Evolutionary conservation across 1,284 basidiomycete species (phyloP).

Genomic region (Boletus holoroseus): DNA sequence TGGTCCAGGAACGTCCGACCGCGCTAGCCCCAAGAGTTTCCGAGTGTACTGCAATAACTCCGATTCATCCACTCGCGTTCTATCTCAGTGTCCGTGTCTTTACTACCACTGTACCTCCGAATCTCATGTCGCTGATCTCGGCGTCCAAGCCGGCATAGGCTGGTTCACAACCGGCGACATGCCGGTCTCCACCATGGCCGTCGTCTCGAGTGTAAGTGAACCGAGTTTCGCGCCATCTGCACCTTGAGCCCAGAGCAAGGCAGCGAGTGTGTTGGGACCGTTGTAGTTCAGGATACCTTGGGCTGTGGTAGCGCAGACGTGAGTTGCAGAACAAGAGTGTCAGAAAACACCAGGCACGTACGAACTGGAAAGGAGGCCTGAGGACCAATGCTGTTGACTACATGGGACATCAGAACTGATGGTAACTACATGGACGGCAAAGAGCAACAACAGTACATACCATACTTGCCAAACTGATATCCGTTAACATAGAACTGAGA

Average conservation of each 20-base stretch:
- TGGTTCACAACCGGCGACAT: conserved; percentile 38
- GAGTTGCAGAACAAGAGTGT: not conserved
- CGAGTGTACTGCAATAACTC: not conserved
- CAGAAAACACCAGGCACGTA: conserved; percentile 10
- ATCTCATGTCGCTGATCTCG: conserved; percentile 25
- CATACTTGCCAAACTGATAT: conserved; percentile 29
- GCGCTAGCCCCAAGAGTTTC: not conserved
- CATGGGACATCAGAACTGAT: not conserved
- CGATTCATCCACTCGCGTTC: not conserved
- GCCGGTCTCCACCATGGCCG: conserved; percentile 38
- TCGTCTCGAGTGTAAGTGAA: conserved; percentile 37
- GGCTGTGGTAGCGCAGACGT: conserved; percentile 28
- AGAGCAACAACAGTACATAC: conserved; percentile 9
- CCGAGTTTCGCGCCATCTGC: conserved; percentile 38
- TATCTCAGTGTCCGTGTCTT: not conserved
- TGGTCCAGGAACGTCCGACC: not conserved
- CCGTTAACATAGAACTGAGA: conserved; percentile 28
- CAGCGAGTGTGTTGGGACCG: conserved; percentile 44
- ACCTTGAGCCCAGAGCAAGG: conserved; percentile 44
- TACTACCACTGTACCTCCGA: not conserved
- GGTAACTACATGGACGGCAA: not conserved
- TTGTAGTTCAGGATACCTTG: conserved; percentile 48
- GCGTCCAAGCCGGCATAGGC: conserved; percentile 37
- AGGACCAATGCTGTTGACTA: conserved; percentile 28
- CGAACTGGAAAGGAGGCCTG: conserved; percentile 27